Evolutionary conservation across 2,329 filamentous ascomycete genomes (phyloP), one percentile per base, ranked within the genome.

Genomic region (Sporothrix pseudoabietina): DNA sequence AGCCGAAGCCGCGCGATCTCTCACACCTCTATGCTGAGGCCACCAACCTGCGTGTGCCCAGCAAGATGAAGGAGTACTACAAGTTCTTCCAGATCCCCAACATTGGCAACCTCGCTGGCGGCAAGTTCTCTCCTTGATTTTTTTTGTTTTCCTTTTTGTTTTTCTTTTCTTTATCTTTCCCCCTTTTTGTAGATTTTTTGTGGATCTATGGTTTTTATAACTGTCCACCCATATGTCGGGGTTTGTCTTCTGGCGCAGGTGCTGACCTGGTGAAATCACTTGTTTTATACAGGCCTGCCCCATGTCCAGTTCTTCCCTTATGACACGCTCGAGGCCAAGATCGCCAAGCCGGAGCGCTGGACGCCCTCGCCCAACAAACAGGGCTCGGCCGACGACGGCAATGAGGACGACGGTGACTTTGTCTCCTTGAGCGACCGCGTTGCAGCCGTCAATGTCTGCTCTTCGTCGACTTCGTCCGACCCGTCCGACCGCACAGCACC

Each of bases 261-360:
- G 59, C 59, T 66, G 61, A 66, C 61, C 44, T 49, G 12, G 44
- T 47, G 39, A 19, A 22, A 47, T 2, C 16, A 4, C 5, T 19
- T 44, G 8, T 4, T 9, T 47, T 30, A 16, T 30, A 49, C 32
- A 94, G 93, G 93, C 74, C 87, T 97, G 30, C 94, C 94, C 19
- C 91, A 96, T 81, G 85, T 91, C 54, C 87, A 87, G 73, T 93
- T 93, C 83, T 98, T 98, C 79, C 94, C 94, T 9, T 97, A 92
- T 82, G 94, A 98, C 78, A 96, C 94, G 0, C 89, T 98, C 75
- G 93, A 97, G 82, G 93, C 94, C 55, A 90, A 91, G 76, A 89
- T 91, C 75, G 93, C 93, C 44, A 87, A 88, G 75, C 90, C 93
- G 8, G 85, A 91, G 76, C 88, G 94, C 81, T 96, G 92, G 86